Evolutionary conservation across 495 filamentous ascomycete species (phyloP).

Genomic region (Podospora australis): DNA sequence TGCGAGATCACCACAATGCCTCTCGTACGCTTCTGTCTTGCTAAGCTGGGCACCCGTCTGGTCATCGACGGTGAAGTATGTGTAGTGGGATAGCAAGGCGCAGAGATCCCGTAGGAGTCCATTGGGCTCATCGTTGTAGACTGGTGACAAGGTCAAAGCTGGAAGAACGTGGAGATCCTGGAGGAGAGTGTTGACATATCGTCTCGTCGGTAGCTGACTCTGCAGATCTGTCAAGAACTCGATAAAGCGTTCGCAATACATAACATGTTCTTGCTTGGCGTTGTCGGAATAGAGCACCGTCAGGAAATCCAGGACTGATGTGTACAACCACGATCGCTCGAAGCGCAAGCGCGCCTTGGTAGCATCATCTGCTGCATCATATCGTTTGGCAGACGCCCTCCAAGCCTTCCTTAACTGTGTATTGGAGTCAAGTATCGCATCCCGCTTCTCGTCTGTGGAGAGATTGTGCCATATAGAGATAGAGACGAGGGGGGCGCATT

Average conservation of each 20-base stretch:
- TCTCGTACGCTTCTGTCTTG: conserved; percentile 66
- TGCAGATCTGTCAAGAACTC: conserved; percentile 87
- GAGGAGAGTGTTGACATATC: conserved; percentile 89
- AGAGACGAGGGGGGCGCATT: conserved; percentile 90
- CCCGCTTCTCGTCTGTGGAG: conserved; percentile 59
- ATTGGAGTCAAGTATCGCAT: conserved; percentile 60
- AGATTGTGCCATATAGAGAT: conserved; percentile 95
- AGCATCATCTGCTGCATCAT: conserved; percentile 76
- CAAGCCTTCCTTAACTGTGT: conserved; percentile 77
- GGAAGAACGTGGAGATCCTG: conserved; percentile 85
- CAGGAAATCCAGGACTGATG: conserved; percentile 77
- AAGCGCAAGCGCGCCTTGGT: conserved; percentile 76
- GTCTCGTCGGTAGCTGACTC: conserved; percentile 87
- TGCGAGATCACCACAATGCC: conserved; percentile 68
- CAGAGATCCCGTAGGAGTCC: conserved; percentile 77
- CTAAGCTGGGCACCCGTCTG: conserved; percentile 73
- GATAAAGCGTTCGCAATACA: conserved; percentile 88
- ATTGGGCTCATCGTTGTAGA: conserved; percentile 69
- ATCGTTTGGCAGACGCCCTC: conserved; percentile 80
- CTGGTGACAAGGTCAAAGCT: conserved; percentile 69
- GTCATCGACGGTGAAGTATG: conserved; percentile 85
- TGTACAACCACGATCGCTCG: conserved; percentile 90
- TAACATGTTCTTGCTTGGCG: conserved; percentile 54
- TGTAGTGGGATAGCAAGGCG: conserved; percentile 73
- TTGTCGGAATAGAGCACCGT: conserved; percentile 58